Conservation (phyloP, 2,329 filamentous ascomycete genomes). For the Parasarocladium wereldwijsianum region DNA sequence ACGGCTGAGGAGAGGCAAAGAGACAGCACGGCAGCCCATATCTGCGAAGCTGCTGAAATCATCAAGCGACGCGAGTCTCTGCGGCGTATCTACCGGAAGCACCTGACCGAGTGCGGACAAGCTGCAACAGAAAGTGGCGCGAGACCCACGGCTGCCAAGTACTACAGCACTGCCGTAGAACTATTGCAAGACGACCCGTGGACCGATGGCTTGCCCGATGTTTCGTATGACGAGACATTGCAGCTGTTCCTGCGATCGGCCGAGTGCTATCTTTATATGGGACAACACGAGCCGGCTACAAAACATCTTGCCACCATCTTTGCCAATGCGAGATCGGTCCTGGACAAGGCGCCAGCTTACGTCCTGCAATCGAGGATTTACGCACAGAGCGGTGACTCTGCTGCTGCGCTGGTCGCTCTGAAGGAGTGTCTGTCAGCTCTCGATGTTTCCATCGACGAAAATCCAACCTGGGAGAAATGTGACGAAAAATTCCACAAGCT, state of each 20-base stretch:
- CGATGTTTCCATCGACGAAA: constrained; percentile 48
- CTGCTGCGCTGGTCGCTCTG: constrained; percentile 53
- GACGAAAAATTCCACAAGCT: constrained; percentile 58
- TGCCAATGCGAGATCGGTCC: constrained; percentile 49
- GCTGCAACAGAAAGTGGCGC: constrained; percentile 71
- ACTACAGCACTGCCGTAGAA: constrained; percentile 60
- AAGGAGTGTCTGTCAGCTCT: constrained; percentile 58
- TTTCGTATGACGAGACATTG: constrained; percentile 75
- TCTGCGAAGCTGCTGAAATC: constrained; percentile 61
- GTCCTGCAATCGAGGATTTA: constrained; percentile 70
- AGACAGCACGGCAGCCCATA: constrained; percentile 66
- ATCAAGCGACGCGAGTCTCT: constrained; percentile 51
- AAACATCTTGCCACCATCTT: constrained; percentile 58
- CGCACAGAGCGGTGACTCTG: constrained; percentile 57
- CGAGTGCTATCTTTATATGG: constrained; percentile 71
- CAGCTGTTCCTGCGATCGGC: constrained; percentile 65
- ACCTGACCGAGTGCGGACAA: constrained; percentile 67
- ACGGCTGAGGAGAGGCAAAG: constrained; percentile 43
- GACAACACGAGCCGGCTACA: constrained; percentile 52
- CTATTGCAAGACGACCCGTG: constrained; percentile 73
- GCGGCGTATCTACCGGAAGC: constrained; percentile 54
- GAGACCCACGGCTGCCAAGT: constrained; percentile 66
- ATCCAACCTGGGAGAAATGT: constrained; percentile 60
- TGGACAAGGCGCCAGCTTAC: constrained; percentile 74
- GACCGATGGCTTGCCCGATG: constrained; percentile 54